These are phyloP conservation scores for Kalmusia sp. DNA, from an alignment of 2,329 filamentous ascomycete genomes.

Conservation along the genomic window DNA sequence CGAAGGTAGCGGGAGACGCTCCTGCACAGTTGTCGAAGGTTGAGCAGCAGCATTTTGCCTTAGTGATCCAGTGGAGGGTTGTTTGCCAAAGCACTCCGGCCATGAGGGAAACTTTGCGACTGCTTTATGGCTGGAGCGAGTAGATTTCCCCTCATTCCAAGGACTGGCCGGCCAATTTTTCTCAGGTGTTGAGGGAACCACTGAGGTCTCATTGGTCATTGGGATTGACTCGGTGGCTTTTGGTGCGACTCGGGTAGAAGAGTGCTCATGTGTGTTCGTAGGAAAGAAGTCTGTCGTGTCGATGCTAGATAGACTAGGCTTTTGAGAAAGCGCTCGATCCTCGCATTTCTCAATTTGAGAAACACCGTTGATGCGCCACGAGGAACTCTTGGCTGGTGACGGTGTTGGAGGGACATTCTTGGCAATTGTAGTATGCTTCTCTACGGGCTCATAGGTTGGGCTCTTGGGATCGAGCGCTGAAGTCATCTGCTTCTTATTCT, in stretches of 20 bases:
- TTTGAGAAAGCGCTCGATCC: slow-evolving; percentile 31
- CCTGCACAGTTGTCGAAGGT: slow-evolving; percentile 4
- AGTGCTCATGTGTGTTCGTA: slow-evolving; percentile 49
- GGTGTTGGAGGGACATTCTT: slow-evolving; percentile 36
- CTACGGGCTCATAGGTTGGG: slow-evolving; percentile 47
- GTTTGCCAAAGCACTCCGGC: slow-evolving; percentile 40
- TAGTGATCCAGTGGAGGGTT: slow-evolving; percentile 24
- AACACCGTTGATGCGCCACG: slow-evolving; percentile 33
- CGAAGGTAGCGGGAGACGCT: slow-evolving; percentile 14
- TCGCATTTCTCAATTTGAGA: slow-evolving; percentile 21
- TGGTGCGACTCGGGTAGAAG: slow-evolving; percentile 43
- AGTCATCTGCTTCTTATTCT: slow-evolving; percentile 28
- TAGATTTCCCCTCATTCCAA: slow-evolving; percentile 40
- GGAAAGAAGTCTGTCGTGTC: slow-evolving; percentile 52
- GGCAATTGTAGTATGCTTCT: slow-evolving; percentile 17
- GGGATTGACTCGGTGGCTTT: slow-evolving; percentile 18
- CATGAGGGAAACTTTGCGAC: slow-evolving; percentile 36
- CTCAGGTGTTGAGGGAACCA: slow-evolving; percentile 43
- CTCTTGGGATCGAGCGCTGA: slow-evolving; percentile 49
- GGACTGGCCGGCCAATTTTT: slow-evolving; percentile 44
- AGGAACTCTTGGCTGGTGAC: slow-evolving; percentile 39
- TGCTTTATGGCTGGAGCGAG: slow-evolving; percentile 28
- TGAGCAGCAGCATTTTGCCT: slow-evolving; percentile 19
- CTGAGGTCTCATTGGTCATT: slow-evolving; percentile 21
- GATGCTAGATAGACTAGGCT: slow-evolving; percentile 48